These are phyloP conservation scores for Oemleria cerasiformis DNA, from an alignment of 306 rosid species.

Conservation along the genomic window DNA sequence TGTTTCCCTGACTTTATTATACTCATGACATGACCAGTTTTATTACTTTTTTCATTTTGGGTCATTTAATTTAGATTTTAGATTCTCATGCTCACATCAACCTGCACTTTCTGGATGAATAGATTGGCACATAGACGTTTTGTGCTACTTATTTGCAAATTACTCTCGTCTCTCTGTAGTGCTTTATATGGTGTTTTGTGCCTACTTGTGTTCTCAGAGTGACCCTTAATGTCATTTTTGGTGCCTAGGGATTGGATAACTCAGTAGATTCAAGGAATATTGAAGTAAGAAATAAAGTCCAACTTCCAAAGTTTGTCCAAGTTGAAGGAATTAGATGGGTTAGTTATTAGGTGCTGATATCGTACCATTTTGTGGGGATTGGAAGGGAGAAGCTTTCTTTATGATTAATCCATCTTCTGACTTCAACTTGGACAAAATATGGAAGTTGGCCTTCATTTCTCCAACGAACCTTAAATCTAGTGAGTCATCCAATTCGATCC, in stretches of 20 bases:
- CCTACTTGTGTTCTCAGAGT: background rate
- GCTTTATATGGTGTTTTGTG: background rate
- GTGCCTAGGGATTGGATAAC: background rate
- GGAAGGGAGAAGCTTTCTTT: too few relatives aligned
- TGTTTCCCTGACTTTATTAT: background rate
- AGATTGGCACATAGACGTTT: background rate
- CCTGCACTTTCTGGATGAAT: constrained; percentile 12
- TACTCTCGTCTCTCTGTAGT: background rate
- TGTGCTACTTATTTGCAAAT: background rate
- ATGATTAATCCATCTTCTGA: too few relatives aligned
- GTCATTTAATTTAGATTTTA: background rate
- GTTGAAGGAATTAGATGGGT: too few relatives aligned
- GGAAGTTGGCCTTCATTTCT: too few relatives aligned
- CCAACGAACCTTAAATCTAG: too few relatives aligned
- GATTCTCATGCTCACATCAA: background rate
- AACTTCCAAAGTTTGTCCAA: too few relatives aligned
- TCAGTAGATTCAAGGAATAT: too few relatives aligned
- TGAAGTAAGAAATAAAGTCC: too few relatives aligned
- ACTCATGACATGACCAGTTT: background rate
- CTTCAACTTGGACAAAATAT: too few relatives aligned
- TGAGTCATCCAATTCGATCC: too few relatives aligned
- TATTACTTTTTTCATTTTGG: background rate
- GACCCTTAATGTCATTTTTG: background rate
- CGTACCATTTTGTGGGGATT: too few relatives aligned
- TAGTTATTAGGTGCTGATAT: too few relatives aligned